Evolutionary conservation across 2,329 filamentous ascomycete species (phyloP).

Genomic region (Sarocladium kiliense): DNA sequence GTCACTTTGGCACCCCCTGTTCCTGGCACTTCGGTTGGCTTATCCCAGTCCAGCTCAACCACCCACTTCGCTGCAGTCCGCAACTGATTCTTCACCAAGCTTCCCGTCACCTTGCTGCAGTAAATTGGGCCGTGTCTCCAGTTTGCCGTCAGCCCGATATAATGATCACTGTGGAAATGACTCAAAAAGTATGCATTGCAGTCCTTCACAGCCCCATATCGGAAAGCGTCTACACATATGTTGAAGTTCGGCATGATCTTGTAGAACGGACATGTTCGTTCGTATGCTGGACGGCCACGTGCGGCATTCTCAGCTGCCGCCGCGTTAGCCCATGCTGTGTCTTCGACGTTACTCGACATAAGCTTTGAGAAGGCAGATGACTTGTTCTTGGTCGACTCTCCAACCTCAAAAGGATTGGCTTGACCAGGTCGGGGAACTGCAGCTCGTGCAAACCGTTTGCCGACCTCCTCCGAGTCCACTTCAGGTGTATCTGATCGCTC

Average conservation of each 20-base stretch:
- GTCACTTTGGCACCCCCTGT: constrained; percentile 82
- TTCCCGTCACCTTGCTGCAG: constrained; percentile 88
- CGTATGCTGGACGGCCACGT: constrained; percentile 78
- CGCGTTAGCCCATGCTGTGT: constrained; percentile 82
- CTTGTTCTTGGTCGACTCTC: constrained; percentile 27
- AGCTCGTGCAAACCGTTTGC: constrained; percentile 61
- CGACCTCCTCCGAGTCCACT: constrained; percentile 33
- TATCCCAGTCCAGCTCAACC: constrained; percentile 79
- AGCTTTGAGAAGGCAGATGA: constrained; percentile 81
- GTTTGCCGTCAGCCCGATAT: constrained; percentile 79
- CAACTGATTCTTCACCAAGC: constrained; percentile 81
- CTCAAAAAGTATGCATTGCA: constrained; percentile 95
- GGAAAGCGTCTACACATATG: constrained; percentile 93
- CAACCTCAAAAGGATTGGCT: constrained; percentile 66
- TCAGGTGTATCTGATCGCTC: constrained; percentile 15
- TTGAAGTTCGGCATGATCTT: constrained; percentile 93
- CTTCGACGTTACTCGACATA: constrained; percentile 89
- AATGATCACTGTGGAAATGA: constrained; percentile 98
- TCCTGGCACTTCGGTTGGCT: constrained; percentile 69
- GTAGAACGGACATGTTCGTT: constrained; percentile 94
- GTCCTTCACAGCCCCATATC: constrained; percentile 87
- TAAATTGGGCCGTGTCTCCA: constrained; percentile 96
- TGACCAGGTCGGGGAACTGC: constrained; percentile 74
- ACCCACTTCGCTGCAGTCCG: constrained; percentile 83
- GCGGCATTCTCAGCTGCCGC: constrained; percentile 74